Percentiles rank a stretch among this genome's conserved stretches.
These are phyloP conservation scores for Pseudopyrenochaeta lycopersici DNA, from an alignment of 2,329 filamentous ascomycete genomes.

Conservation along the genomic window DNA sequence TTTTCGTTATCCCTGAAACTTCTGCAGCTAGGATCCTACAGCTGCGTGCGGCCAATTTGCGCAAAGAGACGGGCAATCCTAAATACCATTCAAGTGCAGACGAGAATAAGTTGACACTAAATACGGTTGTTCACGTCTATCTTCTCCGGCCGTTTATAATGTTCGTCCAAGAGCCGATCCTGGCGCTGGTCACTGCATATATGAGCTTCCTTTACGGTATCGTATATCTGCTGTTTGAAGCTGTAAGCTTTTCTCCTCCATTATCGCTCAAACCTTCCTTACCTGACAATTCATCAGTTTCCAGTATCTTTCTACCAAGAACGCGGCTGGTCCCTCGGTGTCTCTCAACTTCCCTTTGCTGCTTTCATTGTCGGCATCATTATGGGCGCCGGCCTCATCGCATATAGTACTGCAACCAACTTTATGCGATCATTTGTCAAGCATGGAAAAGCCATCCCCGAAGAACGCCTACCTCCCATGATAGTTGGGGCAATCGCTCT, in stretches of 20 bases:
- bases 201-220: conserved; percentile 75
- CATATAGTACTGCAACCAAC: conserved; percentile 44
- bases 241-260: conserved; percentile 24
- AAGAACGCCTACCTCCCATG: conserved; percentile 71
- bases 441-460: conserved; percentile 62
- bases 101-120: conserved; percentile 68
- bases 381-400: conserved; percentile 53
- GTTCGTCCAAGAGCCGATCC: conserved; percentile 55
- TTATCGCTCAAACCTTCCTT: conserved; percentile 51
- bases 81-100: conserved; percentile 53
- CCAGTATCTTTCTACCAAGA: conserved; percentile 72
- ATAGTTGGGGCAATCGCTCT: conserved; percentile 69
- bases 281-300: conserved; percentile 47
- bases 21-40: conserved; percentile 43
- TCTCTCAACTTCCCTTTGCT: conserved; percentile 70
- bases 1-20: conserved; percentile 41
- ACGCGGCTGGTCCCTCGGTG: conserved; percentile 70
- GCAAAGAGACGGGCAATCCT: conserved; percentile 47
- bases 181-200: conserved; percentile 67
- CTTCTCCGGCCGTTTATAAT: conserved; percentile 73
- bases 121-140: conserved; percentile 71
- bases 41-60: conserved; percentile 37
- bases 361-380: conserved; percentile 70
- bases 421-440: conserved; percentile 41
- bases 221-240: conserved; percentile 61